Conservation (phyloP, 1,284 basidiomycete genomes). For the Pseudozyma pruni region DNA sequence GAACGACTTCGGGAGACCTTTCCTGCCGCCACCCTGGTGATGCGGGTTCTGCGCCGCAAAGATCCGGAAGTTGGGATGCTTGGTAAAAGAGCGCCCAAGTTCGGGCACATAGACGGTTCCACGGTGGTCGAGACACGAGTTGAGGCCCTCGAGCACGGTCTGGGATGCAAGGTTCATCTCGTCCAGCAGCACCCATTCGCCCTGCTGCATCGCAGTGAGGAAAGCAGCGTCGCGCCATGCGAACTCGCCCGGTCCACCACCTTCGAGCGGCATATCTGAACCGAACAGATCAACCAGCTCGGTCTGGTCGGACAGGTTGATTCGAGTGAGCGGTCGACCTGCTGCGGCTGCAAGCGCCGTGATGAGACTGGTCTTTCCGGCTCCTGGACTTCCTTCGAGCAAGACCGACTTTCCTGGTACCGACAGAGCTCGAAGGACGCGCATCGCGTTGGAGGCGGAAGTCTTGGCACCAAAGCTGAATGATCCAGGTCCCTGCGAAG, state of each 20-base stretch:
- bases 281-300: slow-evolving; percentile 97
- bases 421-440: slow-evolving; percentile 89
- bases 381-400: slow-evolving; percentile 96
- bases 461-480: slow-evolving; percentile 92
- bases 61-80: slow-evolving; percentile 91
- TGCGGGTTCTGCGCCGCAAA: slow-evolving; percentile 99
- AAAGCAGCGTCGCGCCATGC: slow-evolving; percentile 98
- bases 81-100: slow-evolving; percentile 85
- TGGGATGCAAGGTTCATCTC: slow-evolving; percentile 96
- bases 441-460: slow-evolving; percentile 86
- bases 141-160: slow-evolving; percentile 94
- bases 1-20: slow-evolving; percentile 96
- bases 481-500: slow-evolving; percentile 11
- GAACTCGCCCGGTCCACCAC: slow-evolving; percentile 90
- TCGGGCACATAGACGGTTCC: slow-evolving; percentile 96
- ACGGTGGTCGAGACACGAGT: slow-evolving; percentile 95
- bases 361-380: slow-evolving; percentile 97
- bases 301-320: slow-evolving; percentile 98
- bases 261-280: slow-evolving; percentile 93
- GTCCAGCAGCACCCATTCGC: slow-evolving; percentile 92
- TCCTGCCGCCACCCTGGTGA: slow-evolving; percentile 94
- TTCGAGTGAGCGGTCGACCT: slow-evolving; percentile 86
- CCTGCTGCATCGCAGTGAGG: slow-evolving; percentile 79
- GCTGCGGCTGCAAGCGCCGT: slow-evolving; percentile 84
- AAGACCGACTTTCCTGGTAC: slow-evolving; percentile 85